These are phyloP conservation scores for Chrysosporium queenslandicum DNA, from an alignment of 2,329 filamentous ascomycete species.

Conservation along the genomic window DNA sequence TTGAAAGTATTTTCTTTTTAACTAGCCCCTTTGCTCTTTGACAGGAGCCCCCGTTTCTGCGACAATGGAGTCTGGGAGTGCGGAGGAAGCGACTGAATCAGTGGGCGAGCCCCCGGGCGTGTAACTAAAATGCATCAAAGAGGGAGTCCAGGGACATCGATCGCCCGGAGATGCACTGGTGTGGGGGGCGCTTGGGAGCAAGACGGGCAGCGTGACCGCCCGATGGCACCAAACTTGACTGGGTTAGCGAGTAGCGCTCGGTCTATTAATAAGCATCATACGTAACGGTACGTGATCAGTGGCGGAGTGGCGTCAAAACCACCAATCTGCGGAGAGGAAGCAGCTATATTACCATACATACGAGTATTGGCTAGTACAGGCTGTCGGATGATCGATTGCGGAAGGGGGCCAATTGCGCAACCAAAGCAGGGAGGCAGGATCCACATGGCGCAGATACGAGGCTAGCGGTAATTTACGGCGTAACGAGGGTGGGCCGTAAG, in stretches of 20 bases:
- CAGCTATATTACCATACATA: background rate
- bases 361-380: background rate
- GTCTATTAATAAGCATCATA: background rate
- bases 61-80: too few species aligned
- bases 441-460: slow-evolving; percentile 5
- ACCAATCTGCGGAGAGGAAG: background rate
- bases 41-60: too few species aligned
- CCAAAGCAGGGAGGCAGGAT: background rate
- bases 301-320: background rate
- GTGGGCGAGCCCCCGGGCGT: too few species aligned
- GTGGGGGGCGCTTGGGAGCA: too few species aligned
- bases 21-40: too few species aligned
- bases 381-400: background rate
- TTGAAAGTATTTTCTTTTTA: too few species aligned
- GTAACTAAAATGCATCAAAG: too few species aligned
- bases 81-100: background rate
- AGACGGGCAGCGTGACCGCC: background rate
- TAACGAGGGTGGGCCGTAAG: background rate
- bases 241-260: background rate
- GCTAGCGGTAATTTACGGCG: slow-evolving; percentile 8
- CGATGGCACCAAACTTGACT: slow-evolving; percentile 3
- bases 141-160: too few species aligned
- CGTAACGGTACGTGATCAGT: background rate
- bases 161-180: too few species aligned
- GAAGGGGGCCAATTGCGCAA: slow-evolving; percentile 9